These are phyloP conservation scores for Claviceps arundinis DNA, from an alignment of 2,329 filamentous ascomycete genomes.

Conservation along the genomic window DNA sequence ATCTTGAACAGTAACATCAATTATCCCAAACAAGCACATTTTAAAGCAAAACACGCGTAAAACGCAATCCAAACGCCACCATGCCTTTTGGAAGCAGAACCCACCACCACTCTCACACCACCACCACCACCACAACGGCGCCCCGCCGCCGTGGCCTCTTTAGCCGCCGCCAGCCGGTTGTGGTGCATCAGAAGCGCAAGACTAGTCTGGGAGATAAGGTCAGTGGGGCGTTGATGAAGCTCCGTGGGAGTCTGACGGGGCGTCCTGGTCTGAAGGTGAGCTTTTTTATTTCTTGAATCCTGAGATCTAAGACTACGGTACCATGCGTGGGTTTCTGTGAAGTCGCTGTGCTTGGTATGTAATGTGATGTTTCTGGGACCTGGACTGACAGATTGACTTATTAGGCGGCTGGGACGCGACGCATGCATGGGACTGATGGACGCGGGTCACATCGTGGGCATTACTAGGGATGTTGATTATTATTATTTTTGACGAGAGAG, in stretches of 20 bases:
- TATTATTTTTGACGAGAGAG: too few relatives aligned
- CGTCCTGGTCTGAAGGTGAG: conserved; percentile 57
- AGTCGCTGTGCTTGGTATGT: too few relatives aligned
- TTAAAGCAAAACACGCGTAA: too few relatives aligned
- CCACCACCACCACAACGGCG: conserved; percentile 28
- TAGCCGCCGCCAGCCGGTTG: conserved; percentile 22
- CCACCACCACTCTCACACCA: conserved; percentile 16
- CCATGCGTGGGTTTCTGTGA: too few relatives aligned
- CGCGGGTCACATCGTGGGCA: conserved; percentile 34
- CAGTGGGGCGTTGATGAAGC: conserved; percentile 58
- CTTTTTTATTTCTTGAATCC: background rate
- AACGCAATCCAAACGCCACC: background rate
- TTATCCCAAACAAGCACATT: too few relatives aligned
- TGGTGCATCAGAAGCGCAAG: conserved; percentile 53
- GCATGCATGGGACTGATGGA: conserved; percentile 64
- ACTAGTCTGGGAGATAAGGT: conserved; percentile 64
- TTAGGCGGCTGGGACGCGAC: conserved; percentile 57
- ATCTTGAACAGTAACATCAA: background rate
- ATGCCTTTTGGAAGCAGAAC: conserved; percentile 14
- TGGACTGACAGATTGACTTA: background rate
- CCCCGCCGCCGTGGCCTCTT: conserved; percentile 28
- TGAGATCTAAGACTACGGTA: background rate
- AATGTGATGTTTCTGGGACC: too few relatives aligned
- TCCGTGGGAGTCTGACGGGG: conserved; percentile 56
- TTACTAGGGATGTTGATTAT: background rate